These are phyloP conservation scores for Fusarium stilboides DNA, from an alignment of 2,329 filamentous ascomycete genomes.

Conservation along the genomic window DNA sequence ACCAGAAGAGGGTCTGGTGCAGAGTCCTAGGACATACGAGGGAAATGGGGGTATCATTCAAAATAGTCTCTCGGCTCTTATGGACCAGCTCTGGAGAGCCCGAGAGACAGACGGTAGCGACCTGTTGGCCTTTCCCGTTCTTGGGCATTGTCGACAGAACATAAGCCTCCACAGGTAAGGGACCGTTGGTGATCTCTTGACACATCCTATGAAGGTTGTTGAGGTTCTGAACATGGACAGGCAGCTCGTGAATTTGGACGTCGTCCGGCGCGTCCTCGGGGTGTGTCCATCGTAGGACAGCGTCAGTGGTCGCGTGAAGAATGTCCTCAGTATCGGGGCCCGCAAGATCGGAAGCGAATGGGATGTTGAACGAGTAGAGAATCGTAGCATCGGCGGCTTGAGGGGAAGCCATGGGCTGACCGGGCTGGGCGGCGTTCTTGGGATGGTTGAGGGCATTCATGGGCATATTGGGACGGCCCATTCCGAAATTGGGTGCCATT, in stretches of 20 bases:
- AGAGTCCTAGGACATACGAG: constrained; percentile 75
- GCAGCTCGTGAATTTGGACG: constrained; percentile 87
- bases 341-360: constrained; percentile 91
- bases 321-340: constrained; percentile 96
- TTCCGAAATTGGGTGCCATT: constrained; percentile 78
- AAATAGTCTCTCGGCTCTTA: constrained; percentile 88
- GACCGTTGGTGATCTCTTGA: constrained; percentile 81
- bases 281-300: constrained; percentile 93
- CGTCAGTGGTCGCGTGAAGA: constrained; percentile 89
- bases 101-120: constrained; percentile 92
- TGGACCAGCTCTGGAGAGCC: constrained; percentile 90
- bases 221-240: constrained; percentile 92
- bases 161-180: constrained; percentile 83
- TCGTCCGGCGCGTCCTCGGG: constrained; percentile 88
- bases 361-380: constrained; percentile 97
- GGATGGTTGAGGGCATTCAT: constrained; percentile 70
- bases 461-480: constrained; percentile 72
- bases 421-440: constrained; percentile 68
- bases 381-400: constrained; percentile 83
- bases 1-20: neutral
- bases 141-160: constrained; percentile 88
- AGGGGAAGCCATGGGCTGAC: constrained; percentile 74
- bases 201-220: constrained; percentile 85
- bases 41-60: constrained; percentile 93
- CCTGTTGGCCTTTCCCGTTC: constrained; percentile 74